Conservation (phyloP, 169 alveolate species). For the Plasmodium reichenowi region DNA sequence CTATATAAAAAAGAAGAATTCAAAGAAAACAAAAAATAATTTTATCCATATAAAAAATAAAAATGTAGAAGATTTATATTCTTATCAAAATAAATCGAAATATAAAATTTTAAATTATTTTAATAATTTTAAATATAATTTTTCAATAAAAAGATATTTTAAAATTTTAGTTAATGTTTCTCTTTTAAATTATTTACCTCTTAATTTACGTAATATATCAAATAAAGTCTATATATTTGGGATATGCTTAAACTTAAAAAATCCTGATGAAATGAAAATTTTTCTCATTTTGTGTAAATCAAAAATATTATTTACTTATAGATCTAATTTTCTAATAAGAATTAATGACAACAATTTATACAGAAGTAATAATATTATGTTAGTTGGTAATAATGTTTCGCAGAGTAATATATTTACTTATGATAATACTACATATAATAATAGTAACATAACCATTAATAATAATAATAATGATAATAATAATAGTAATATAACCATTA, state of each 20-base stretch:
- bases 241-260: slow-evolving; percentile 31
- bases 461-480: neutral
- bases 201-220: slow-evolving; percentile 45
- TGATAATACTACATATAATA: neutral
- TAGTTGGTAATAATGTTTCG: too few species aligned
- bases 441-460: neutral
- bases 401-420: neutral
- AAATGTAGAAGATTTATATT: neutral
- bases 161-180: slow-evolving; percentile 58
- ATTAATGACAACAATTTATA: slow-evolving; percentile 21
- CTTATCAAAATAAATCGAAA: slow-evolving; percentile 25
- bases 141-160: slow-evolving; percentile 52
- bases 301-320: slow-evolving; percentile 59
- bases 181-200: slow-evolving; percentile 49
- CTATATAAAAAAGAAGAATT: neutral
- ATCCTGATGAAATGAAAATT: slow-evolving; percentile 29
- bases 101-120: slow-evolving; percentile 48
- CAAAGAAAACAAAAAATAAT: slow-evolving; percentile 22
- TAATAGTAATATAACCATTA: neutral
- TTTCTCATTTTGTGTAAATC: slow-evolving; percentile 64
- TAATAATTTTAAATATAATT: slow-evolving; percentile 32
- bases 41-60: slow-evolving; percentile 19
- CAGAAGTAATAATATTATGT: neutral
- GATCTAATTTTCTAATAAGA: slow-evolving; percentile 63
- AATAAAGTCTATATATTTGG: slow-evolving; percentile 45